Evolutionary conservation across 768 basidiomycete species (phyloP), one percentile per base, ranked within the genome.

Genomic region (Leucosporidium yakuticum): DNA sequence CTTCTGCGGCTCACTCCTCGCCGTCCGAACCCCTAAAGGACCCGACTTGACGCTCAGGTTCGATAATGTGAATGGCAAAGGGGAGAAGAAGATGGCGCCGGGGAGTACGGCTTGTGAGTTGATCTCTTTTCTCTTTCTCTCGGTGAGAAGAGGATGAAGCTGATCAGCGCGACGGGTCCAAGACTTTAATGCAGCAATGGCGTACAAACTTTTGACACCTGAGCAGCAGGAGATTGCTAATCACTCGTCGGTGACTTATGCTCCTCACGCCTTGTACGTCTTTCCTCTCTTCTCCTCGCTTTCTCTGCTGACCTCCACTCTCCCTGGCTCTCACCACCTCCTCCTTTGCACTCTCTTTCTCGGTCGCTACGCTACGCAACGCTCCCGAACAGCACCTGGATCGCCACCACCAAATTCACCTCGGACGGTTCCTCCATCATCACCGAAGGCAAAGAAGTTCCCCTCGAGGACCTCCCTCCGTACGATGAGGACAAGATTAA

Each of bases 401-500:
- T 63, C 39, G 63, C 63, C 21, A 23, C 29, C 14, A 31, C 39
- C 39, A 63, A 63, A 20, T 44, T 49, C 25, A 63, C 63, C 27
- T 20, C n/a, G 9, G 63, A 63, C 44, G 63, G 48, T 23, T 47
- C 54, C 2, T 63, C 63, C 17, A 56, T 63, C 54, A 27, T 56
- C 21, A 23, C 25, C 39, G 55, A 36, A 47, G 55, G 53, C 27
- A 80, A 85, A 39, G 91, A 95, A 79, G 73, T 88, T 69, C 78
- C 85, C 1, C 71, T 85, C 54, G 78, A 82, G 21, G 85, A 90
- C 67, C 83, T 96, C 29, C 89, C 92, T 0, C 78, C 82, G 21
- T 96, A 91, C 90, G 85, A 88, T 61, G 88, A 90, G 76, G 81
- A 81, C 49, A 88, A 84, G 78, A 67, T 88, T 75, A 90, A 92